phyloP scores from a whole-genome alignment of 2,329 filamentous ascomycete genomes.

The Alternaria hordeiaustralica region DNA sequence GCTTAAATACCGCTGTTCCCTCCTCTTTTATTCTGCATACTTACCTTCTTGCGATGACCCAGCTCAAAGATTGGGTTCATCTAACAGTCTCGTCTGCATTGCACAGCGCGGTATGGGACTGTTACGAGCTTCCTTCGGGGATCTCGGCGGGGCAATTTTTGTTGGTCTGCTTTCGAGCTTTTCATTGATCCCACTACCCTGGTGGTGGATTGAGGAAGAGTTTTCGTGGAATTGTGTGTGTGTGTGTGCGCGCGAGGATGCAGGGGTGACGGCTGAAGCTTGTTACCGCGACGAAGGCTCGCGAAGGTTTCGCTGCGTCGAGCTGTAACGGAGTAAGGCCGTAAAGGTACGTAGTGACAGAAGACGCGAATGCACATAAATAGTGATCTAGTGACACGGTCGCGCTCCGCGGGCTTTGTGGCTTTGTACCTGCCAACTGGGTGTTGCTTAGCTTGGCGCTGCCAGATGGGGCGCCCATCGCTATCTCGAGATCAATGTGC shows the following conservation, averaged over 20 bases:
- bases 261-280: not conserved
- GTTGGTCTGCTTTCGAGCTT: conserved; percentile 32
- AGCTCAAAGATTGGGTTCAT: conserved; percentile 42
- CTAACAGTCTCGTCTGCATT: conserved; percentile 45
- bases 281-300: fast-evolving
- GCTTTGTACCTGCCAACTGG: not conserved
- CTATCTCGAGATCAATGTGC: not conserved
- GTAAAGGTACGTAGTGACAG: not conserved
- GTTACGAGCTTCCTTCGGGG: conserved; percentile 46
- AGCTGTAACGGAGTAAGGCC: not conserved
- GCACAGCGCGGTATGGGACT: conserved; percentile 47
- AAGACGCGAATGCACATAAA: not conserved
- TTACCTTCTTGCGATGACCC: conserved; percentile 45
- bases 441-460: not conserved
- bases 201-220: conserved; percentile 49
- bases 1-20: not conserved
- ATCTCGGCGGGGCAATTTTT: conserved; percentile 45
- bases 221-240: not conserved
- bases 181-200: conserved; percentile 48
- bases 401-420: not conserved
- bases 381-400: not conserved
- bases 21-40: conserved; percentile 14
- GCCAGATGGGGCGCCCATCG: not conserved
- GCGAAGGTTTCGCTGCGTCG: not conserved
- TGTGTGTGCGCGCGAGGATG: not conserved